A percentile compares a stretch with the other conserved stretches of the same genome.
These are phyloP conservation scores for Ophiosphaerella narmari DNA, from an alignment of 2,329 filamentous ascomycete genomes.

Conservation along the genomic window DNA sequence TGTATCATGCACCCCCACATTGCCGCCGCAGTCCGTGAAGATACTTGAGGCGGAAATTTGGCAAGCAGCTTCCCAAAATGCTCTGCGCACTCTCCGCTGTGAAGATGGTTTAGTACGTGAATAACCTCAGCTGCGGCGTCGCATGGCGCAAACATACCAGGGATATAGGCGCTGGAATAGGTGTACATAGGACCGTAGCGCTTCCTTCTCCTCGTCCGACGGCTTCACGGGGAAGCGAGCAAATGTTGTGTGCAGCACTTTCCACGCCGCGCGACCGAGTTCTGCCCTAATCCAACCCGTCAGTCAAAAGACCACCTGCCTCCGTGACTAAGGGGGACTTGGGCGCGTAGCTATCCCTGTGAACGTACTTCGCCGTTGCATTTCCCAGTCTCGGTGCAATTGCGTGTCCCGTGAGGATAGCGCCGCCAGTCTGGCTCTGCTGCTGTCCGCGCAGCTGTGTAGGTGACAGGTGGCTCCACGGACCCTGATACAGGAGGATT, in stretches of 20 bases:
- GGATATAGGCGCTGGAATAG: slow-evolving; percentile 69
- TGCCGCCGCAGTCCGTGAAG: slow-evolving; percentile 64
- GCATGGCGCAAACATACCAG: slow-evolving; percentile 52
- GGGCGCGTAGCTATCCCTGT: slow-evolving; percentile 6
- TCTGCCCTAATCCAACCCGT: slow-evolving; percentile 56
- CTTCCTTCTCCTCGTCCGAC: slow-evolving; percentile 62
- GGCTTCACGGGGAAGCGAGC: slow-evolving; percentile 68
- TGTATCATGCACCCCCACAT: slow-evolving; percentile 70
- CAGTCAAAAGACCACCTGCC: slow-evolving; percentile 16
- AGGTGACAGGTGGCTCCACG: slow-evolving; percentile 31
- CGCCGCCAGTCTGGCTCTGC: slow-evolving; percentile 25
- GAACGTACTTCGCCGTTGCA: slow-evolving; percentile 68
- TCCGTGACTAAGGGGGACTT: slow-evolving; percentile 5
- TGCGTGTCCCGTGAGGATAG: slow-evolving; percentile 64
- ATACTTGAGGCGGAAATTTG: slow-evolving; percentile 68
- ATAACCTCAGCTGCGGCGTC: slow-evolving; percentile 21
- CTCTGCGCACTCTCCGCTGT: slow-evolving; percentile 66
- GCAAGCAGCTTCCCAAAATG: slow-evolving; percentile 66
- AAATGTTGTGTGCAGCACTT: slow-evolving; percentile 69
- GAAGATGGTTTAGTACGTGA: slow-evolving; percentile 28
- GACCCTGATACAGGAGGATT: slow-evolving; percentile 60
- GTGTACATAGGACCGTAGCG: slow-evolving; percentile 64
- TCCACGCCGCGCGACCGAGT: slow-evolving; percentile 68
- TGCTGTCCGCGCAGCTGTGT: slow-evolving; percentile 19
- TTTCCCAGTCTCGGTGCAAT: slow-evolving; percentile 84